These are phyloP conservation scores for Priceomyces fermenticarens DNA, from an alignment of 805 yeast species.

Conservation along the genomic window DNA sequence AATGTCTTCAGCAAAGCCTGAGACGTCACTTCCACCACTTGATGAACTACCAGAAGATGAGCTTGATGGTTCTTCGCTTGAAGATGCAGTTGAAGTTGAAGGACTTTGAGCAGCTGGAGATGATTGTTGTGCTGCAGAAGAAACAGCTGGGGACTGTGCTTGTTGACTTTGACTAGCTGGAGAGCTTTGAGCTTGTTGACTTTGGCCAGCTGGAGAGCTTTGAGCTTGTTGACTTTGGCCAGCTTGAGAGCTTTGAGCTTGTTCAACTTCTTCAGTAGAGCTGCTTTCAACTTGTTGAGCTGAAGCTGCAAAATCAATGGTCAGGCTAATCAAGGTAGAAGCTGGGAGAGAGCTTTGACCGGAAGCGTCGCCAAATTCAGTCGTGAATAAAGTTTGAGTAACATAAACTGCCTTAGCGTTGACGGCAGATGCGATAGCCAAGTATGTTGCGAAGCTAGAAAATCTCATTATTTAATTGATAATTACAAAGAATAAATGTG, in stretches of 20 bases:
- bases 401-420: constrained; percentile 24
- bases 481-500: too few species aligned
- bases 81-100: constrained; percentile 13
- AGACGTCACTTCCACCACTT: constrained; percentile 14
- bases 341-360: too few species aligned
- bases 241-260: constrained; percentile 3
- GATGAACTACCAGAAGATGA: constrained; percentile 5
- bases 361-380: constrained; percentile 17
- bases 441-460: constrained; percentile 14
- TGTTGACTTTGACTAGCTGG: background rate
- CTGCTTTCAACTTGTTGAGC: constrained; percentile 1
- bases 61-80: constrained; percentile 9
- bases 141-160: constrained; percentile 1
- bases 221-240: constrained; percentile 1
- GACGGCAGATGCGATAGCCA: constrained; percentile 16
- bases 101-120: constrained; percentile 14
- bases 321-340: too few species aligned
- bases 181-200: background rate
- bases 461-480: constrained; percentile 14
- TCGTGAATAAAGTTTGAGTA: constrained; percentile 24
- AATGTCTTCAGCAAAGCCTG: constrained; percentile 40
- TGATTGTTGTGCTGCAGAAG: constrained; percentile 1
- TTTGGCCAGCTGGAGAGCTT: background rate
- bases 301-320: constrained; percentile 3
- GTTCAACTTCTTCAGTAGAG: constrained; percentile 7